A percentile compares a stretch with the other conserved stretches of the same genome.
Conservation (phyloP, 176 grass and related monocot species). For the Calamus simplicifolius region DNA sequence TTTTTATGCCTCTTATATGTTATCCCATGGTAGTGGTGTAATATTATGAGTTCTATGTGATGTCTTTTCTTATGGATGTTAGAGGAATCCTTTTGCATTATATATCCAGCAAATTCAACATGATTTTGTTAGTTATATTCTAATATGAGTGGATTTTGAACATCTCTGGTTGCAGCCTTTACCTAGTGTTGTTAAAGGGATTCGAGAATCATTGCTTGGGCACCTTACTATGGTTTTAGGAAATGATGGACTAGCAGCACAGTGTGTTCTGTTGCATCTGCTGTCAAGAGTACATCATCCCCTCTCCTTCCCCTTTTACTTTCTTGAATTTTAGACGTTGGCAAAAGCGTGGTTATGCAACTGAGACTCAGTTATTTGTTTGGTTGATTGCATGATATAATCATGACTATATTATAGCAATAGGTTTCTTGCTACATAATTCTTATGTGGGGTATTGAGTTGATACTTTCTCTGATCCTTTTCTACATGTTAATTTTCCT, state of each 20-base stretch:
- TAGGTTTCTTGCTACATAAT: too few species aligned
- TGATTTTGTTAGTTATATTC: too few species aligned
- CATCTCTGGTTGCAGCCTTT: conserved; percentile 46
- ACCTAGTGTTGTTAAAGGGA: conserved; percentile 43
- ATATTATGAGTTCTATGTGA: too few species aligned
- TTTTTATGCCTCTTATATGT: not conserved
- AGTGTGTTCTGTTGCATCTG: conserved; percentile 86
- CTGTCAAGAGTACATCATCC: conserved; percentile 56
- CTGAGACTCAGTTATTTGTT: too few species aligned
- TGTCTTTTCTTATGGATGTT: too few species aligned
- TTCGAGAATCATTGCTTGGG: conserved; percentile 61
- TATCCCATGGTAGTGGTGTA: too few species aligned
- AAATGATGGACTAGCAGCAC: conserved; percentile 65
- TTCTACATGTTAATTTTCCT: not conserved
- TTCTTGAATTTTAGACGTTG: not conserved
- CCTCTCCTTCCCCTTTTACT: not conserved
- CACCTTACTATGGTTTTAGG: conserved; percentile 60
- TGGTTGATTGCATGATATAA: too few species aligned
- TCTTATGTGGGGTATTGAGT: not conserved
- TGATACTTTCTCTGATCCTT: not conserved
- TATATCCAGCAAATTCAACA: too few species aligned
- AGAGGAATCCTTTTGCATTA: too few species aligned
- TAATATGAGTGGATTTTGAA: too few species aligned
- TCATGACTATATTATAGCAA: too few species aligned
- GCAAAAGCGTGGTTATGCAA: too few species aligned